Percentiles rank a stretch among this genome's conserved stretches.
Evolutionary conservation across 2,329 filamentous ascomycete genomes (phyloP).

Genomic region (Diaporthe sp.): DNA sequence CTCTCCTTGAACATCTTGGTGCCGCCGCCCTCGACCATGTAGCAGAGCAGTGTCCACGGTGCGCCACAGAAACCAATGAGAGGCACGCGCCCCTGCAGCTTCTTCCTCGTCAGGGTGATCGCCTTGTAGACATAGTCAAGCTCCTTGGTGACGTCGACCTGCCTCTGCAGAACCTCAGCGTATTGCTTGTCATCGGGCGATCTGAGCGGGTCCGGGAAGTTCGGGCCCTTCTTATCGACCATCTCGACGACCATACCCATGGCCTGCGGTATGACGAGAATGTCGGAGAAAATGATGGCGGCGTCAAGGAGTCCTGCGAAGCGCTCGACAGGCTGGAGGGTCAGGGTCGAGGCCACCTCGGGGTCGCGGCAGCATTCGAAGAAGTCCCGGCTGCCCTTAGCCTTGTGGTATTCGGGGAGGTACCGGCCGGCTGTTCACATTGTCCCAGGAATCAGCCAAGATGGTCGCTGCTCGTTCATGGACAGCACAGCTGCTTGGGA

Average conservation of each 20-base stretch:
- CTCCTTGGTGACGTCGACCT: conserved; percentile 88
- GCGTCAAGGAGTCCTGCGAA: conserved; percentile 92
- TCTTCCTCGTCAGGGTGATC: conserved; percentile 90
- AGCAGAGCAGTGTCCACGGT: conserved; percentile 96
- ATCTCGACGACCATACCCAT: conserved; percentile 99
- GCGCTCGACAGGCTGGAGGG: conserved; percentile 93
- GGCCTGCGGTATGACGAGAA: conserved; percentile 96
- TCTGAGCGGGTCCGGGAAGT: conserved; percentile 88
- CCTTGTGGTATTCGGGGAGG: conserved; percentile 97
- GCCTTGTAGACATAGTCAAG: conserved; percentile 96
- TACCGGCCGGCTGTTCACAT: conserved; percentile 84
- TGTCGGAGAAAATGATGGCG: conserved; percentile 99
- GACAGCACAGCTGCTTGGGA: conserved; percentile 40
- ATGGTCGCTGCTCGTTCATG: conserved; percentile 21
- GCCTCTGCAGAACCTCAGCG: conserved; percentile 77
- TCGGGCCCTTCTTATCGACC: conserved; percentile 93
- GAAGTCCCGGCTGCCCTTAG: conserved; percentile 91
- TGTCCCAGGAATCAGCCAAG: conserved; percentile 37
- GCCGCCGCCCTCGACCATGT: conserved; percentile 98
- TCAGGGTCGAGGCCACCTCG: conserved; percentile 92
- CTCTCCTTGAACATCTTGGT: conserved; percentile 94
- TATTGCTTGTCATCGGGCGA: conserved; percentile 89
- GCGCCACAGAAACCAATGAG: conserved; percentile 97
- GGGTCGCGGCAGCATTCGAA: conserved; percentile 97
- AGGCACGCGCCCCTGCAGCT: conserved; percentile 89